phyloP scores from a whole-genome alignment of 441 rosid species.

The Populus hybrid region DNA sequence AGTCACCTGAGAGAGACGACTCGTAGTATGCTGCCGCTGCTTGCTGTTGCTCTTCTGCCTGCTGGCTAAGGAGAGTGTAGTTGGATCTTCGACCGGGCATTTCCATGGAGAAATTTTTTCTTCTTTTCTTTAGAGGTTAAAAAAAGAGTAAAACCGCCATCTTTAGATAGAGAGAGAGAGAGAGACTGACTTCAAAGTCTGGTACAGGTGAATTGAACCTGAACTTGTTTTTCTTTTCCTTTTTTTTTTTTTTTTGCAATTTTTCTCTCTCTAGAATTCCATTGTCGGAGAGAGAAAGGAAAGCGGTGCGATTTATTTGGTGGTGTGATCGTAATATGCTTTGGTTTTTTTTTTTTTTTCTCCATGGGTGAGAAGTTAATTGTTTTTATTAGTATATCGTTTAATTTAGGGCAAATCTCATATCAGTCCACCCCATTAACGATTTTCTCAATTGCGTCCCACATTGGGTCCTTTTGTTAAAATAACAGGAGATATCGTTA shows the following conservation, averaged over 20 bases:
- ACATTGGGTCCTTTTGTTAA: neutral
- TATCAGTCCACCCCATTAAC: neutral
- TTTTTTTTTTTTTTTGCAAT: conserved; percentile 24
- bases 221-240: neutral
- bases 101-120: conserved; percentile 54
- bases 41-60: conserved; percentile 57
- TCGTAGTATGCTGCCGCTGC: conserved; percentile 51
- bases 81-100: conserved; percentile 84
- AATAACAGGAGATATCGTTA: neutral
- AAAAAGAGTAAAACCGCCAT: conserved; percentile 58
- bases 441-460: neutral
- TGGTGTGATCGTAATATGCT: conserved; percentile 38
- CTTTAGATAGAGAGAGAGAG: conserved; percentile 9
- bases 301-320: conserved; percentile 27
- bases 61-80: conserved; percentile 79
- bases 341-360: conserved; percentile 7
- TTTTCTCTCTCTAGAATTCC: conserved; percentile 36
- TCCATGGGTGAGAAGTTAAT: neutral
- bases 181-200: neutral
- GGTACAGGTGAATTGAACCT: conserved; percentile 29
- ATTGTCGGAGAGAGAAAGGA: conserved; percentile 33
- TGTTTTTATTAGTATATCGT: neutral
- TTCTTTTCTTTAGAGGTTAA: neutral
- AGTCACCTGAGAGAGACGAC: conserved; percentile 62
- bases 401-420: neutral